Evolutionary conservation across 2,329 filamentous ascomycete species (phyloP).

Genomic region (Apiospora pterosperma): DNA sequence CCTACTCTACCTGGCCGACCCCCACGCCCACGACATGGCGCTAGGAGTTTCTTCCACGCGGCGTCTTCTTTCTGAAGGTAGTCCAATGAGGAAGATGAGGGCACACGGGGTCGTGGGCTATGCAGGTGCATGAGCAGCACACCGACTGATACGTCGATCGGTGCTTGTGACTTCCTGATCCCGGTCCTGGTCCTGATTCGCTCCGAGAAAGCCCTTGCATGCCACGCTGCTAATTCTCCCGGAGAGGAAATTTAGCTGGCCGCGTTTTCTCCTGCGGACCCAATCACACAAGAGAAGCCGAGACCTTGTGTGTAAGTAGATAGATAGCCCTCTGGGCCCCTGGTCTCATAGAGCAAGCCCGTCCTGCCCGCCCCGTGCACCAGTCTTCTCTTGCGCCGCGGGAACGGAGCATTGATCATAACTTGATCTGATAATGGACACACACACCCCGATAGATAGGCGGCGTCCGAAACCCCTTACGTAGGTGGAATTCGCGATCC

Average conservation of each 20-base stretch:
- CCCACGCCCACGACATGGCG: background rate
- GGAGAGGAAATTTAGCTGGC: too few species aligned
- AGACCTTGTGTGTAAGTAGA: too few species aligned
- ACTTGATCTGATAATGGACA: background rate
- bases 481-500: background rate
- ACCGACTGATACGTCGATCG: background rate
- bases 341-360: background rate
- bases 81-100: background rate
- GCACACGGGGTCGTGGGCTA: background rate
- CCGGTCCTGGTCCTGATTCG: background rate
- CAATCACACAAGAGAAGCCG: too few species aligned
- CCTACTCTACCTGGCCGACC: background rate
- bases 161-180: background rate
- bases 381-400: background rate
- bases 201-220: background rate
- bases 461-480: background rate
- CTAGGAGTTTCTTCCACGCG: background rate
- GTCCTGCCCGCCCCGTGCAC: background rate
- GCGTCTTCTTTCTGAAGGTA: background rate
- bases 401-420: background rate
- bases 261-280: too few species aligned
- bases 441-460: background rate
- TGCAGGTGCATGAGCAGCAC: background rate
- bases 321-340: too few species aligned
- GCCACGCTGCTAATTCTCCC: background rate